Conservation (phyloP, 2,329 filamentous ascomycete genomes). For the Penicillium corylophilum region DNA sequence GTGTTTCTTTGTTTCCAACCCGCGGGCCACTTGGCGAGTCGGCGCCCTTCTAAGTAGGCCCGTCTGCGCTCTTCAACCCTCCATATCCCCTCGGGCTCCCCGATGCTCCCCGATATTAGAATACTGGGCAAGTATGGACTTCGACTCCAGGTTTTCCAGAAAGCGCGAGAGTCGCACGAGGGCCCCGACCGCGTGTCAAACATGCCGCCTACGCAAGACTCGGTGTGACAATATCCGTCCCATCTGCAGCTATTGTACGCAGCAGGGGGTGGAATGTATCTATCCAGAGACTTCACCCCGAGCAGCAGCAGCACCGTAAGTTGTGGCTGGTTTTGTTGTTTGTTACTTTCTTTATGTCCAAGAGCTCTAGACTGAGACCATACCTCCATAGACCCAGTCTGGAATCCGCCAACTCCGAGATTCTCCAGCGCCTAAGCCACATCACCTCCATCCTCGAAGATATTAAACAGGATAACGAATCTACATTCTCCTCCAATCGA, state of each 20-base stretch:
- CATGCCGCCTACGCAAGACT: slow-evolving; percentile 25
- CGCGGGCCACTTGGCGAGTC: neutral
- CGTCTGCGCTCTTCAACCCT: slow-evolving; percentile 10
- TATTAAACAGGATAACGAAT: slow-evolving; percentile 19
- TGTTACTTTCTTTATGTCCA: neutral
- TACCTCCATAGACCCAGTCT: slow-evolving; percentile 11
- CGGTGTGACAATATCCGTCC: slow-evolving; percentile 26
- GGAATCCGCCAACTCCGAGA: slow-evolving; percentile 21
- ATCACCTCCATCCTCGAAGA: slow-evolving; percentile 23
- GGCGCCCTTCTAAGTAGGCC: slow-evolving; percentile 9
- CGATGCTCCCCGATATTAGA: slow-evolving; percentile 16
- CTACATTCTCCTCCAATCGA: slow-evolving; percentile 13
- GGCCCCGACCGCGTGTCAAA: slow-evolving; percentile 27
- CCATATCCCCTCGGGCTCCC: slow-evolving; percentile 15
- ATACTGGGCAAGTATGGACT: slow-evolving; percentile 14
- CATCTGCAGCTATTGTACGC: slow-evolving; percentile 24
- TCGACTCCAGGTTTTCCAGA: slow-evolving; percentile 13
- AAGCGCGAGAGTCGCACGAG: slow-evolving; percentile 26
- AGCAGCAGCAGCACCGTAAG: slow-evolving; percentile 20
- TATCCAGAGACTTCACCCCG: slow-evolving; percentile 24
- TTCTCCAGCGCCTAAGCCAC: slow-evolving; percentile 20
- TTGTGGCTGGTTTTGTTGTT: neutral
- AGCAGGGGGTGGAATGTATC: slow-evolving; percentile 22
- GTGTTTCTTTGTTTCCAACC: slow-evolving; percentile 16
- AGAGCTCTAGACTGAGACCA: neutral